A percentile compares a stretch with the other conserved stretches of the same genome.
Conservation (phyloP, 441 rosid genomes). For the Heliophila coronopifolia region DNA sequence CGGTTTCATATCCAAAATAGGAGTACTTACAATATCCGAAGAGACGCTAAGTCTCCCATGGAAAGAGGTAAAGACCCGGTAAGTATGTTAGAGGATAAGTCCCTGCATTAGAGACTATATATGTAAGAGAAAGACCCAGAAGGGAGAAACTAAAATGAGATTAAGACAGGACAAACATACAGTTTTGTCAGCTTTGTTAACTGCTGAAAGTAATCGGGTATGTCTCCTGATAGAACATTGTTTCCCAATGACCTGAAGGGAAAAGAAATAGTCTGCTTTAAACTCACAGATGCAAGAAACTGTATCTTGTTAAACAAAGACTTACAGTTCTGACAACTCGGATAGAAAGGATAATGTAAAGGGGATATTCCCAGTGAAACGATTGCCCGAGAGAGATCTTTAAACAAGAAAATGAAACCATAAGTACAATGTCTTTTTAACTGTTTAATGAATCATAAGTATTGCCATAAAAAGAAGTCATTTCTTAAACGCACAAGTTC, state of each 20-base stretch:
- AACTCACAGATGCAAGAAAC: constrained; percentile 4
- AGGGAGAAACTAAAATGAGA: constrained; percentile 4
- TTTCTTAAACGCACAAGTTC: constrained; percentile 46
- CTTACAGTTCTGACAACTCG: constrained; percentile 50
- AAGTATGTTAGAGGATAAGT: constrained; percentile 67
- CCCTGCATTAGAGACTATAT: constrained; percentile 41
- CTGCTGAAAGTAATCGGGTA: constrained; percentile 70
- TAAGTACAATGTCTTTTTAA: not conserved
- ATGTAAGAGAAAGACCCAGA: not conserved
- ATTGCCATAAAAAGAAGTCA: not conserved
- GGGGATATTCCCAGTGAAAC: constrained; percentile 56
- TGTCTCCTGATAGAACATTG: constrained; percentile 56
- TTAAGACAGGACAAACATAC: constrained; percentile 33
- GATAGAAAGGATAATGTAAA: constrained; percentile 35
- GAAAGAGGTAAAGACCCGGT: constrained; percentile 67
- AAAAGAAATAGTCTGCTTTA: not conserved
- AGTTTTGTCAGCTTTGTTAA: constrained; percentile 46
- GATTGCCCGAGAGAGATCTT: constrained; percentile 60
- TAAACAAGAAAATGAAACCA: constrained; percentile 24
- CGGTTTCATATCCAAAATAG: not conserved
- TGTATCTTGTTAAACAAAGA: not conserved
- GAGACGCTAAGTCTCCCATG: constrained; percentile 43
- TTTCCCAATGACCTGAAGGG: constrained; percentile 52
- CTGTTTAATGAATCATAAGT: constrained; percentile 1
- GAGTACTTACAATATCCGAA: constrained; percentile 48